Percentiles rank a stretch among this genome's conserved stretches.
Evolutionary conservation across 31 red algal genomes (phyloP).

Genomic region (Odonthalia washingtoniensis): DNA sequence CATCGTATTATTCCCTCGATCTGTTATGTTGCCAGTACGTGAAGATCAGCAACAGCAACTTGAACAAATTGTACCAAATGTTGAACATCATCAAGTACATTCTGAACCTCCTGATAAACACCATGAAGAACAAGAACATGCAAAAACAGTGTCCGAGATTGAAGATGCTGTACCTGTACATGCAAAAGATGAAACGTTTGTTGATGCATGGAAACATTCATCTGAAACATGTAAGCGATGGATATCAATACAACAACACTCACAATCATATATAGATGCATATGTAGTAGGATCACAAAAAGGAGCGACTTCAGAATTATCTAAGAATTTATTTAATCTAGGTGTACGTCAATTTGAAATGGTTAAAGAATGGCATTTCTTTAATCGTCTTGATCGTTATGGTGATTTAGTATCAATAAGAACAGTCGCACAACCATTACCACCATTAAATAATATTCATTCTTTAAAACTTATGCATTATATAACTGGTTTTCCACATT

Average conservation of each 20-base stretch:
- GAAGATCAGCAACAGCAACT: too few relatives aligned
- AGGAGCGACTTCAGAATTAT: conserved; percentile 40
- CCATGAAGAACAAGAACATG: too few relatives aligned
- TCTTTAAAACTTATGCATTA: neutral
- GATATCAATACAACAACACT: neutral
- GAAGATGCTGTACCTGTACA: neutral
- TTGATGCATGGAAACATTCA: conserved; percentile 4
- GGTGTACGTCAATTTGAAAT: neutral
- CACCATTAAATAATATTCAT: neutral
- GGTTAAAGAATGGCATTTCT: conserved; percentile 48
- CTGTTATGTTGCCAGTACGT: too few relatives aligned
- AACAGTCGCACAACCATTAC: neutral
- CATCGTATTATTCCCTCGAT: too few relatives aligned
- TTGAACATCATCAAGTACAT: too few relatives aligned
- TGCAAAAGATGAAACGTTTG: neutral
- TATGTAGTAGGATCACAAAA: conserved; percentile 49
- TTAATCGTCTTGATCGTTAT: neutral
- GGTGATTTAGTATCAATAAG: neutral
- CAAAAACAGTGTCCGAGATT: too few relatives aligned
- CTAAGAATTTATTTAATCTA: conserved; percentile 21
- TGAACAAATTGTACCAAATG: too few relatives aligned
- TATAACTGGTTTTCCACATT: neutral
- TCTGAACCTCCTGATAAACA: too few relatives aligned
- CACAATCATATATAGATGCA: conserved; percentile 35
- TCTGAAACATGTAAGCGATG: conserved; percentile 49